Conservation (phyloP, 108 stramenopile genomes). For the Stephanodiscus minutulus region DNA sequence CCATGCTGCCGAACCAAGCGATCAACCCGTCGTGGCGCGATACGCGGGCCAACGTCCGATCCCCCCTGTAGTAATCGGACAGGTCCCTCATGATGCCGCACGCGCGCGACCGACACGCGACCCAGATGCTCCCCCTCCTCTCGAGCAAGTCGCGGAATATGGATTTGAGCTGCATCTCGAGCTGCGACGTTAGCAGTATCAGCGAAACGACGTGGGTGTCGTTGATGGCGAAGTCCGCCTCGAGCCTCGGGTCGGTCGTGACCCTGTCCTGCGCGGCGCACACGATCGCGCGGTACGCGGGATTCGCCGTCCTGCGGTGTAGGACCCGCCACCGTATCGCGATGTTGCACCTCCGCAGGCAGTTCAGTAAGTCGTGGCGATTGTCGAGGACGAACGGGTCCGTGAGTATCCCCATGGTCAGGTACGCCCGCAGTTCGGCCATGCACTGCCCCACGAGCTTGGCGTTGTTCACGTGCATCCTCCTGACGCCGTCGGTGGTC, state of each 20-base stretch:
- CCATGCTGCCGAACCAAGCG: slow-evolving; percentile 55
- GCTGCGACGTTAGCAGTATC: slow-evolving; percentile 57
- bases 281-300: slow-evolving; percentile 30
- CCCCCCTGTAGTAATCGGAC: slow-evolving; percentile 57
- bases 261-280: slow-evolving; percentile 14
- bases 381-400: slow-evolving; percentile 61
- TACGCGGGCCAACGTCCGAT: slow-evolving; percentile 52
- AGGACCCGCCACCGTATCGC: slow-evolving; percentile 68
- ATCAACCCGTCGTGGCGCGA: slow-evolving; percentile 54
- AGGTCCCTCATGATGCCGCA: slow-evolving; percentile 54
- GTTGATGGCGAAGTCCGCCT: slow-evolving; percentile 28
- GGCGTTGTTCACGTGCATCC: slow-evolving; percentile 43
- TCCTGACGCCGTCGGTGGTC: slow-evolving; percentile 28
- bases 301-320: slow-evolving; percentile 51
- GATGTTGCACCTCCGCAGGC: slow-evolving; percentile 56
- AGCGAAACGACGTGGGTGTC: slow-evolving; percentile 57
- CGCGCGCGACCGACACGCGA: slow-evolving; percentile 29
- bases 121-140: slow-evolving; percentile 56
- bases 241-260: slow-evolving; percentile 40
- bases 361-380: slow-evolving; percentile 45
- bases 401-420: slow-evolving; percentile 50
- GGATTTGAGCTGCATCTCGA: slow-evolving; percentile 60
- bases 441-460: slow-evolving; percentile 41
- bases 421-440: slow-evolving; percentile 39
- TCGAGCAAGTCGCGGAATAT: slow-evolving; percentile 47